Evolutionary conservation across 2,329 filamentous ascomycete species (phyloP), one percentile per base, ranked within the genome.

Genomic region (Colletotrichum australisinense): DNA sequence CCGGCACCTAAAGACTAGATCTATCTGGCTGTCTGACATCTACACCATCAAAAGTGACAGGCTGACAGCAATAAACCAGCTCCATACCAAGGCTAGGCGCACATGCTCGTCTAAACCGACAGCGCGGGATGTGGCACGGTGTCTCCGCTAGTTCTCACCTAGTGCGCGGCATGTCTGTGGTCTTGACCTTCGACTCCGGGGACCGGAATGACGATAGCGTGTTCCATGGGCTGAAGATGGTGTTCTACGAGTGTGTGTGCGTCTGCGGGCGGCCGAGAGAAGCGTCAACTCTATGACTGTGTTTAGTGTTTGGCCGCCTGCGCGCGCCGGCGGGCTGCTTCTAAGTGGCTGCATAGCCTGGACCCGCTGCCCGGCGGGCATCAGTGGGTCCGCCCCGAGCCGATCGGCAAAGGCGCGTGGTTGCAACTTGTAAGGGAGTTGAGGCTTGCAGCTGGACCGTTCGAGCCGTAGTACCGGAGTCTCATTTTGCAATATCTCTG

Each of bases 291-390:
- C 38, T 42, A 42, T 42, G 38, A 8, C 38, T 49, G 19, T 30
- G 26, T 49, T 49, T n/a, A 22, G 42, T 49, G 42, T 22, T 22
- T 49, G 42, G 42, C 42, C 19, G 53, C 67, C 60, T 63, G 62
- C 55, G 68, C 63, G 38, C 70, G 70, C 70, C 70, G 70, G 55
- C 70, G 70, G 70, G 66, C 70, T 65, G 5, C 4, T 24, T 60
- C 35, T 35, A 30, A 64, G 53, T 55, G 69, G 59, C 67, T 65
- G 55, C 55, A 62, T 35, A 16, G 32, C 49, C 52, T 46, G 46
- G 67, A 53, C 70, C 70, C 67, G 49, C 70, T n/a, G 67, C 60
- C 70, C 70, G 70, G 5, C 67, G 70, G 70, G 70, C 70, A 62
- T 62, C 9, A 32, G 26, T 59, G 66, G 55, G 70, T 42, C 60